phyloP scores from a whole-genome alignment of 139 green algal genomes.

The Penium margaritaceum region DNA sequence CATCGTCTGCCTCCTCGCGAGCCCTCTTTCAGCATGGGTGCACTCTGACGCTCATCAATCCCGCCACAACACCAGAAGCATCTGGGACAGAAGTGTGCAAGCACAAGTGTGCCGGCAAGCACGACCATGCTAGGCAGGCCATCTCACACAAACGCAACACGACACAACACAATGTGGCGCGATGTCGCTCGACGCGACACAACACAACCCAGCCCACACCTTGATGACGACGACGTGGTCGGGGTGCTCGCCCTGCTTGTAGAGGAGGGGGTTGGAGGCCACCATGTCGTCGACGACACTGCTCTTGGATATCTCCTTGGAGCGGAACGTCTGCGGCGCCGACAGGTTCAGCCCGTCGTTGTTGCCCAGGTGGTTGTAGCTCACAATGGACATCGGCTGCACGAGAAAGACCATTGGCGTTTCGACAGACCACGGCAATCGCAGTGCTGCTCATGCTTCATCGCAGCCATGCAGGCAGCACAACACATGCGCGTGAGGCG shows the following conservation, averaged over 20 bases:
- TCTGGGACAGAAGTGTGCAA: no score
- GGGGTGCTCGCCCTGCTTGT: constrained; percentile 85
- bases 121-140: neutral
- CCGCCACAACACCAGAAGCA: no score
- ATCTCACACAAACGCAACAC: no score
- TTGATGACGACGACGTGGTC: constrained; percentile 99
- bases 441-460: neutral
- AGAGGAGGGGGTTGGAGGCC: constrained; percentile 82
- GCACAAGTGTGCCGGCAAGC: neutral
- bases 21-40: no score
- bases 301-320: constrained; percentile 92
- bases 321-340: constrained; percentile 78
- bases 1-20: neutral
- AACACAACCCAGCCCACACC: neutral
- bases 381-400: constrained; percentile 85
- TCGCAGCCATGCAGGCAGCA: no score
- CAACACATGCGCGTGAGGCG: no score
- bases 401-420: neutral
- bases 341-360: constrained; percentile 97
- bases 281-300: constrained; percentile 99
- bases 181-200: neutral
- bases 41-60: no score
- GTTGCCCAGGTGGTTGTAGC: constrained; percentile 99
- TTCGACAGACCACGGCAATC: neutral
- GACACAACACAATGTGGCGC: no score